These are phyloP conservation scores for Aspergillus bridgeri DNA, from an alignment of 495 filamentous ascomycete species.

Conservation along the genomic window DNA sequence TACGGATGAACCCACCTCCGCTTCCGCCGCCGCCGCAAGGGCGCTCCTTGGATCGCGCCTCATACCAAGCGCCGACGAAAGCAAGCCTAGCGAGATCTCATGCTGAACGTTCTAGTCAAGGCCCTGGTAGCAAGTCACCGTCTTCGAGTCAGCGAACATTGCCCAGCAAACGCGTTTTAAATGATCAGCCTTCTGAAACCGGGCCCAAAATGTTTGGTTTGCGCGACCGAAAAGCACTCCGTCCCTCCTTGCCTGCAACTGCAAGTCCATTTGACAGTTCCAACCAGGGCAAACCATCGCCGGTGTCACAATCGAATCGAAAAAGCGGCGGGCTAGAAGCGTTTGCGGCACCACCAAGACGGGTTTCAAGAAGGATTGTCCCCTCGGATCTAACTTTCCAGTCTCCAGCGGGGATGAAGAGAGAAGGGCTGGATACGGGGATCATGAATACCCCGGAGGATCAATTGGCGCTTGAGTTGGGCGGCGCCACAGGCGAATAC, in stretches of 20 bases:
- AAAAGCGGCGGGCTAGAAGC: slow-evolving; percentile 34
- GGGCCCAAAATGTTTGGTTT: slow-evolving; percentile 29
- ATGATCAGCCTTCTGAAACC: slow-evolving; percentile 19
- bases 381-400: slow-evolving; percentile 42
- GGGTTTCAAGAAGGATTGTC: slow-evolving; percentile 38
- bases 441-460: slow-evolving; percentile 32
- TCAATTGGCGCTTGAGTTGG: slow-evolving; percentile 40
- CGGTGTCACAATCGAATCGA: slow-evolving; percentile 18
- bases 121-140: slow-evolving; percentile 26
- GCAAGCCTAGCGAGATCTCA: slow-evolving; percentile 62
- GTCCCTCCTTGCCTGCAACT: slow-evolving; percentile 35
- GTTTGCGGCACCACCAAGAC: slow-evolving; percentile 41
- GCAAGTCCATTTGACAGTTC: slow-evolving; percentile 31
- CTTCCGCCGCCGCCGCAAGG: slow-evolving; percentile 23
- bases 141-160: slow-evolving; percentile 23
- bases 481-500: slow-evolving; percentile 29
- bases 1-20: slow-evolving; percentile 26
- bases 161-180: slow-evolving; percentile 16
- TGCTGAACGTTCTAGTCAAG: slow-evolving; percentile 53
- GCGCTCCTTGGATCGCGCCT: slow-evolving; percentile 41
- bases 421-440: slow-evolving; percentile 19
- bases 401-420: slow-evolving; percentile 36
- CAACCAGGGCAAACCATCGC: slow-evolving; percentile 23
- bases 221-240: slow-evolving; percentile 35
- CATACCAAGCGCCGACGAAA: slow-evolving; percentile 64